Conservation (phyloP, 345 rosid genomes). For the Eucalyptus marginata region DNA sequence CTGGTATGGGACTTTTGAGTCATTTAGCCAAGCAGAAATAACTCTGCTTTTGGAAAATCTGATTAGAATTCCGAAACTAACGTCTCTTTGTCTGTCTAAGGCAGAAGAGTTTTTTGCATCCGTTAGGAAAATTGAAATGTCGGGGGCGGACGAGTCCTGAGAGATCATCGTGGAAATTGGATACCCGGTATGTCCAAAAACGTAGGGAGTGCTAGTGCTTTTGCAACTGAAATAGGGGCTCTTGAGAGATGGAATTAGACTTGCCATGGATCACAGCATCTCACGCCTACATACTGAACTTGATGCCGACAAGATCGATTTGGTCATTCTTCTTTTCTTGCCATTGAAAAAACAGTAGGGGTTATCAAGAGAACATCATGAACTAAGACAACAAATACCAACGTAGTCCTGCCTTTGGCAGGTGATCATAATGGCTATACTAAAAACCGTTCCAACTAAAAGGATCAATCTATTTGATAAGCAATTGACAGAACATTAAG, state of each 20-base stretch:
- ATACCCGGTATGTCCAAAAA: background rate
- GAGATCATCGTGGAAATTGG: background rate
- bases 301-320: too few species aligned
- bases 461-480: background rate
- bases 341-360: too few species aligned
- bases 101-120: accelerated
- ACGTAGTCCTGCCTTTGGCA: too few species aligned
- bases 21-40: too few species aligned
- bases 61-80: background rate
- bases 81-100: background rate
- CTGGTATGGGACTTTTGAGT: background rate
- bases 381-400: too few species aligned
- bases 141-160: background rate
- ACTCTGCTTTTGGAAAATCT: too few species aligned
- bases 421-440: too few species aligned
- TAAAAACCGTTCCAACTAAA: background rate
- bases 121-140: background rate
- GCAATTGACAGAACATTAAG: background rate
- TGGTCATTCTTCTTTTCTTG: too few species aligned
- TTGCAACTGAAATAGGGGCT: background rate
- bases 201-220: background rate
- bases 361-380: too few species aligned
- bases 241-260: background rate
- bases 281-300: too few species aligned
- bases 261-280: too few species aligned